Conservation (phyloP, 1,284 basidiomycete genomes). For the Tylopilus orsonianus region DNA sequence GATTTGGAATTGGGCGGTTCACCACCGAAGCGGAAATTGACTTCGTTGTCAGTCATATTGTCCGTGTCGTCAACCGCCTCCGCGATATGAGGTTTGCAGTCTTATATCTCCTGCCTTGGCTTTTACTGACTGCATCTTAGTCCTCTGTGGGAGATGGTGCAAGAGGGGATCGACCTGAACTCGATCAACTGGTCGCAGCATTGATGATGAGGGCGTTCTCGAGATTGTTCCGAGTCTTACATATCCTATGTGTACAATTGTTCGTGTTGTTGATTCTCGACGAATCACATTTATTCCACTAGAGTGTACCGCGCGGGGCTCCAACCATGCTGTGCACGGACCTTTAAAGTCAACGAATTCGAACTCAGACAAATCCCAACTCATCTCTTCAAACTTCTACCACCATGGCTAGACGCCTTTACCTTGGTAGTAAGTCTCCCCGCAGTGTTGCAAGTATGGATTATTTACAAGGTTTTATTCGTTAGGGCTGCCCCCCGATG, state of each 20-base stretch:
- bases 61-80: conserved; percentile 76
- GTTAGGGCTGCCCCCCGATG: conserved; percentile 74
- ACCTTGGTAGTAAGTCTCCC: conserved; percentile 70
- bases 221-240: conserved; percentile 2
- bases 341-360: conserved; percentile 37
- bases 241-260: too few species aligned
- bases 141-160: conserved; percentile 98
- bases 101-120: conserved; percentile 1
- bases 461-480: conserved; percentile 4
- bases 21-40: conserved; percentile 98
- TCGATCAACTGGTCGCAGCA: conserved; percentile 90
- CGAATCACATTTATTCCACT: too few species aligned
- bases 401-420: conserved; percentile 79
- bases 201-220: conserved; percentile 28
- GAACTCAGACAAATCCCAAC: conserved; percentile 36
- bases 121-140: conserved; percentile 39
- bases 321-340: conserved; percentile 34
- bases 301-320: conserved; percentile 20
- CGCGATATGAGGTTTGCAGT: conserved; percentile 63
- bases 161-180: conserved; percentile 94
- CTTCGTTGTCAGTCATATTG: conserved; percentile 89
- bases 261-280: background rate
- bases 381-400: conserved; percentile 40
- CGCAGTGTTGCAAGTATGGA: background rate
- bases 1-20: conserved; percentile 98